phyloP scores from a whole-genome alignment of 768 basidiomycete species.

The Lactarius akahatsu region DNA sequence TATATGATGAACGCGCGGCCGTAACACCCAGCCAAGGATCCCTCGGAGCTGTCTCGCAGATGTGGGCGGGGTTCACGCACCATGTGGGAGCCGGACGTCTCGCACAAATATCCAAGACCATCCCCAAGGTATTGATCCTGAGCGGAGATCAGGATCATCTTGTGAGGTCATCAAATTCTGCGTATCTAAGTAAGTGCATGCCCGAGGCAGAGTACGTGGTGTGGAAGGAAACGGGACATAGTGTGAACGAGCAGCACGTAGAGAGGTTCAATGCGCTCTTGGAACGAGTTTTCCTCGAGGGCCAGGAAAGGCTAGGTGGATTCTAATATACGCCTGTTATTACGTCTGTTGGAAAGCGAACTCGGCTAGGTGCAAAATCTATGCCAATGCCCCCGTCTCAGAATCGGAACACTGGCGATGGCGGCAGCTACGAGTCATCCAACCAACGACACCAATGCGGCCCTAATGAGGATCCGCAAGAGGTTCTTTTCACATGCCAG shows the following conservation, averaged over 20 bases:
- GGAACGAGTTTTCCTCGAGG: conserved; percentile 50
- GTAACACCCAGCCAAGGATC: conserved; percentile 59
- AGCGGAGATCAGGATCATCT: conserved; percentile 68
- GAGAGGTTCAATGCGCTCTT: conserved; percentile 55
- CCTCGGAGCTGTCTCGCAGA: conserved; percentile 70
- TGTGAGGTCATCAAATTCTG: conserved; percentile 51
- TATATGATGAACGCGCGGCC: conserved; percentile 44
- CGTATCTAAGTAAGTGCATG: conserved; percentile 44
- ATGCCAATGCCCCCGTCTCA: no score
- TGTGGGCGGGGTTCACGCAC: conserved; percentile 67
- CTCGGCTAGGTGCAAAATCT: no score
- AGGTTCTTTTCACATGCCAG: no score
- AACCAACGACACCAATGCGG: no score
- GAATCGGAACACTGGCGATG: no score
- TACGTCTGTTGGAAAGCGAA: no score
- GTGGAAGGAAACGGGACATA: conserved; percentile 67
- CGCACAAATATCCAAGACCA: conserved; percentile 41
- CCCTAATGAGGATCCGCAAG: no score
- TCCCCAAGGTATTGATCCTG: conserved; percentile 67
- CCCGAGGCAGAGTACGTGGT: conserved; percentile 47
- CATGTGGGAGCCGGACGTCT: conserved; percentile 43
- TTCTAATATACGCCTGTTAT: no score
- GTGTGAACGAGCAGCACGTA: conserved; percentile 49
- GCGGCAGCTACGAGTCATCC: no score
- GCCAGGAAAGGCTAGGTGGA: conserved; percentile 1